phyloP scores from a whole-genome alignment of 2,329 filamentous ascomycete genomes.

The Thermothelomyces thermophilus region DNA sequence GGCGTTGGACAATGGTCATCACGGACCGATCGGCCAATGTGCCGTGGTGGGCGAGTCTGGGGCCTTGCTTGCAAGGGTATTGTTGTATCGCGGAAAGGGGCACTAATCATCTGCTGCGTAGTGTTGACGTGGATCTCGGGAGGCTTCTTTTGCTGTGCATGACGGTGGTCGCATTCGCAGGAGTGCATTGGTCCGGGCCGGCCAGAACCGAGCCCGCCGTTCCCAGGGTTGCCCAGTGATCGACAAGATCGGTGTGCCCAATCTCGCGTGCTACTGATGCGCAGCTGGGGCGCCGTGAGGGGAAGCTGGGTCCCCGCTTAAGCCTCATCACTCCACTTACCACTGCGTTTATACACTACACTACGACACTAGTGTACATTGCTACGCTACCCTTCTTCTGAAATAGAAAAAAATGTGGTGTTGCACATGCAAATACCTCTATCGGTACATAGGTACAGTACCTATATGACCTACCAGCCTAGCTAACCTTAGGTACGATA shows the following conservation, averaged over 20 bases:
- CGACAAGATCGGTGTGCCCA: not conserved
- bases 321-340: constrained; percentile 5
- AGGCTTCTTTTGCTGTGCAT: not conserved
- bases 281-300: constrained; percentile 1
- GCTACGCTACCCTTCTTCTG: too few relatives aligned
- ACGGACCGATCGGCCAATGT: constrained; percentile 2
- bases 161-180: not conserved
- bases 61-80: constrained; percentile 8
- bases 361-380: too few relatives aligned
- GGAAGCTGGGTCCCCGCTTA: constrained; percentile 10
- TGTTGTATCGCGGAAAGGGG: constrained; percentile 7
- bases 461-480: too few relatives aligned
- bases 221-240: not conserved
- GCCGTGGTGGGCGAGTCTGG: not conserved
- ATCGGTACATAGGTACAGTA: too few relatives aligned
- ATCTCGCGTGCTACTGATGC: not conserved
- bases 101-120: not conserved
- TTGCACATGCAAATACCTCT: too few relatives aligned
- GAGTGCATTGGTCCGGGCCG: not conserved
- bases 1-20: constrained; percentile 4
- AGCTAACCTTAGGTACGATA: too few relatives aligned
- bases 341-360: too few relatives aligned
- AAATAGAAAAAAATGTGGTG: too few relatives aligned
- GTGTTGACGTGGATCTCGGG: not conserved
- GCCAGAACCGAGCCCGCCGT: too few relatives aligned